Conservation (phyloP, 495 filamentous ascomycete species). For the Sabuloglossum arenarium region DNA sequence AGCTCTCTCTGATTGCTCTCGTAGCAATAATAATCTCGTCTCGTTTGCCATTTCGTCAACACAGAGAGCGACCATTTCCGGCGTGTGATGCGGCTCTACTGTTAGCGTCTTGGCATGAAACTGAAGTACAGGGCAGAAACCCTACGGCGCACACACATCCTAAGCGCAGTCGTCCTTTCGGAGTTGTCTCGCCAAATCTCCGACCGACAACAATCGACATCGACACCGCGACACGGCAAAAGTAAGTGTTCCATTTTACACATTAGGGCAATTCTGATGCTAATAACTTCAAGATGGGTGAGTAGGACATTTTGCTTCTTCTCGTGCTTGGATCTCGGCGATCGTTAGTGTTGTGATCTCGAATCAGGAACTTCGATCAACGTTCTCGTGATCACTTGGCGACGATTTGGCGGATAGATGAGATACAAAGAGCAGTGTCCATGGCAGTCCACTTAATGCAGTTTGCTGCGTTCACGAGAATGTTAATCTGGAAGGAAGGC, state of each 20-base stretch:
- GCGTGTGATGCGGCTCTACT: neutral
- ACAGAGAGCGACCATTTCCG: slow-evolving; percentile 1
- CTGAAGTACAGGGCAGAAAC: neutral
- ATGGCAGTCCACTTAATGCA: too few species aligned
- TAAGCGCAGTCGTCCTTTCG: neutral
- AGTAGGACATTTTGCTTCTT: slow-evolving; percentile 19
- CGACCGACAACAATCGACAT: neutral
- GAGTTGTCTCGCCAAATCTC: neutral
- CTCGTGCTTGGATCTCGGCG: neutral
- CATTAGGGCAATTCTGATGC: neutral
- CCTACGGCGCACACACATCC: neutral
- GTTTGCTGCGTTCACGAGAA: too few species aligned
- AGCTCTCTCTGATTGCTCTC: neutral
- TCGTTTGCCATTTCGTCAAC: too few species aligned
- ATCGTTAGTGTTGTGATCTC: neutral
- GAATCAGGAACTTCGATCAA: too few species aligned
- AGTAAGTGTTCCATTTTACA: slow-evolving; percentile 10
- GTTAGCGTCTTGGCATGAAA: neutral
- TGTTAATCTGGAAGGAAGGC: too few species aligned
- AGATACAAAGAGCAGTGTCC: too few species aligned
- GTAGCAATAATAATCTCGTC: neutral
- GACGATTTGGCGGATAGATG: too few species aligned
- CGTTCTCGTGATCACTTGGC: too few species aligned
- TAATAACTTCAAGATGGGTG: slow-evolving; percentile 29
- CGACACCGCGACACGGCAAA: slow-evolving; percentile 7